phyloP scores from a whole-genome alignment of 257 asterid genomes.

The Scutellaria minor region DNA sequence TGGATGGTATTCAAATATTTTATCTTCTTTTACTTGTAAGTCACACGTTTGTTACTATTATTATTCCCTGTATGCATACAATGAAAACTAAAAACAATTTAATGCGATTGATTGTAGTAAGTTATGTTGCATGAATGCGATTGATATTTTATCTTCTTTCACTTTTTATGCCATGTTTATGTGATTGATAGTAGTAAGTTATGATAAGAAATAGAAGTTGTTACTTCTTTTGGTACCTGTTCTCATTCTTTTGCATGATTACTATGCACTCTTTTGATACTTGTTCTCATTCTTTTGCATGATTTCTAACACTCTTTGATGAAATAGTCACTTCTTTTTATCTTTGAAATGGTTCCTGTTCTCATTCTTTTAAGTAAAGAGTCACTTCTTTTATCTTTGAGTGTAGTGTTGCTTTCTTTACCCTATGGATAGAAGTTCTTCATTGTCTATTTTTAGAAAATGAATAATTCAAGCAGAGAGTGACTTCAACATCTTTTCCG shows the following conservation, averaged over 20 bases:
- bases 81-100: background rate
- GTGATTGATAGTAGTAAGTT: background rate
- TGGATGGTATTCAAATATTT: conserved; percentile 1
- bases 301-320: background rate
- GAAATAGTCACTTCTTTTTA: background rate
- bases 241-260: background rate
- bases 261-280: background rate
- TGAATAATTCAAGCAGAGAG: background rate
- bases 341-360: background rate
- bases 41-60: background rate
- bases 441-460: background rate
- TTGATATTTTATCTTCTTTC: too few relatives aligned
- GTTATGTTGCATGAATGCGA: background rate
- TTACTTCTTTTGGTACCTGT: background rate
- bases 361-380: background rate
- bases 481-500: background rate
- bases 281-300: background rate
- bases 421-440: background rate
- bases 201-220: conserved; percentile 1
- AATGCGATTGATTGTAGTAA: background rate
- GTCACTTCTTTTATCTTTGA: background rate
- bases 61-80: background rate
- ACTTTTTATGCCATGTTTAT: background rate
- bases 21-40: conserved; percentile 15
- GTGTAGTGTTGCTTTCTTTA: background rate